phyloP scores from a whole-genome alignment of 179 eudicot species.

The Vitellaria paradoxa region DNA sequence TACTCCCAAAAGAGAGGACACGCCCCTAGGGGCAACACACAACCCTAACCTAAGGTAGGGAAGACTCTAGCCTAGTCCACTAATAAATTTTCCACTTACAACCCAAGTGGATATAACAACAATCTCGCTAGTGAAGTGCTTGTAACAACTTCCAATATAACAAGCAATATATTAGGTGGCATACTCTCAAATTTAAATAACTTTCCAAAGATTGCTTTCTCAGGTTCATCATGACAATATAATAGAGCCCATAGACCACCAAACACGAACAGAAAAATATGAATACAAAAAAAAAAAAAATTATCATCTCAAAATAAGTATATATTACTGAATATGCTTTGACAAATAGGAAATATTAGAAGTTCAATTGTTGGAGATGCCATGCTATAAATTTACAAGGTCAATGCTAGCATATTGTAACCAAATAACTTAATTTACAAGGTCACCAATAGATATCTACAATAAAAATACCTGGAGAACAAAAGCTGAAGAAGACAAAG shows the following conservation, averaged over 20 bases:
- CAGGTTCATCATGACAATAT: not conserved
- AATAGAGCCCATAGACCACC: not conserved
- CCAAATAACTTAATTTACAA: not conserved
- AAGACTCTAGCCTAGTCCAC: too few species aligned
- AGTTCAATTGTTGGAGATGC: not conserved
- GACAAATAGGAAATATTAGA: not conserved
- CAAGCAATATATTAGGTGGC: not conserved
- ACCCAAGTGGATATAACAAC: too few species aligned
- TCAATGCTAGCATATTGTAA: slow-evolving; percentile 2
- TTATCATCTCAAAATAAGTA: not conserved
- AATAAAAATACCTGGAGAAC: slow-evolving; percentile 78
- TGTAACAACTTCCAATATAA: not conserved
- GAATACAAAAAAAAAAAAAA: not conserved
- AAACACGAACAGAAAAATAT: not conserved
- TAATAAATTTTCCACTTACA: too few species aligned
- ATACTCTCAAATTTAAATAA: not conserved
- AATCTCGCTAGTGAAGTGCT: too few species aligned
- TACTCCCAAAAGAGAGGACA: too few species aligned
- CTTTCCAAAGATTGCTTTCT: not conserved
- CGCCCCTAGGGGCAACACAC: too few species aligned
- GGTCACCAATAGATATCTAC: not conserved
- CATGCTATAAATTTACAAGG: not conserved
- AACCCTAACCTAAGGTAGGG: too few species aligned
- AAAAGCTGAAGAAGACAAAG: slow-evolving; percentile 97
- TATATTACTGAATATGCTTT: not conserved